Base-by-base conservation (phyloP, 2,329 filamentous ascomycete genomes). In the Rhynchosporium graminicola region DNA sequence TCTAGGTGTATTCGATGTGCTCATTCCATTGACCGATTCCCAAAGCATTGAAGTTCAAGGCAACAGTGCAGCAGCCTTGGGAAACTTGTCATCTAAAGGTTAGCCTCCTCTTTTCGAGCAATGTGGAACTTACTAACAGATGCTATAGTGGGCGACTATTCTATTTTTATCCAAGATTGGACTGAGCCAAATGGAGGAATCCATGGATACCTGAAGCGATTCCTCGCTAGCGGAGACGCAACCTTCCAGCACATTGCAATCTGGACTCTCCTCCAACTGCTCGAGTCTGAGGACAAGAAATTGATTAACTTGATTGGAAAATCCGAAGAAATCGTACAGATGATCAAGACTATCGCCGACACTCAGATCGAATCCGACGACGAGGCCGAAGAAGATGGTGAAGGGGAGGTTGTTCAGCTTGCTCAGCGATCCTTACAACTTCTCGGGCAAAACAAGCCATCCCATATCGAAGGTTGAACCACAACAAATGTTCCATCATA, bases 191-290 rank as follows among this genome's bases (percentile, higher is more conserved):
- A 92, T 65, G 95, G 92, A 51, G 95, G 95, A 51, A 97, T 99
- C 65, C 93, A 97, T 74, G 95, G 95, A 59, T 99, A 99, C 74
- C 83, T 99, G 42, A 90, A 88, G 71, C 88, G 94, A 60, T 99
- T 99, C 81, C 83, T 99, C 20, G 91, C 90, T 50, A 97, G 92
- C 67, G 94, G 93, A 46, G 95, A 99, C 74, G 88, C 95, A 0
- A 99, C 95, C 0, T 99, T 99, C 82, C 95, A 99, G 77, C 95
- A 99, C 75, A 99, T 99, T 73, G 95, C 95, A 57, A 97, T 98
- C 67, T 99, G 95, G 95, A 99, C 95, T 1, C 79, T 99, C 54
- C 84, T 99, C 3, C 95, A 99, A 74, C 84, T 99, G 4, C 87
- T 99, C 57, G 95, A 99, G 77, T 97, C 94, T 0, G 93, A 96